These are phyloP conservation scores for Coprinopsis sp. DNA, from an alignment of 768 basidiomycete genomes.

Conservation along the genomic window DNA sequence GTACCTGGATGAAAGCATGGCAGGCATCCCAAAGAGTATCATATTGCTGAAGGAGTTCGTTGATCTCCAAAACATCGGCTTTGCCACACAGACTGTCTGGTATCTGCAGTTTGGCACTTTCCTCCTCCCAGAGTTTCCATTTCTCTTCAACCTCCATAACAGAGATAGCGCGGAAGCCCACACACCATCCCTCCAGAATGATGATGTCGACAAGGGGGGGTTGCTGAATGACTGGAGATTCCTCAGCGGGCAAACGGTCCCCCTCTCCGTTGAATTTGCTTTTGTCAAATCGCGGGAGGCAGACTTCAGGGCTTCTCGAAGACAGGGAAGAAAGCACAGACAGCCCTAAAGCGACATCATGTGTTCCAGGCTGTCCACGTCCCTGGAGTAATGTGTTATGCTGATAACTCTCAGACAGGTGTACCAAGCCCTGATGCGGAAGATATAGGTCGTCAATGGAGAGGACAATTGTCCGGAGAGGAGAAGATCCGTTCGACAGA, in stretches of 20 bases:
- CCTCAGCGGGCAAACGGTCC: slow-evolving; percentile 57
- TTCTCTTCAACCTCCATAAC: slow-evolving; percentile 44
- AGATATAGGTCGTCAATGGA: slow-evolving; percentile 89
- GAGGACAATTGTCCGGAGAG: slow-evolving; percentile 55
- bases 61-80: slow-evolving; percentile 57
- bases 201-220: slow-evolving; percentile 61
- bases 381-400: slow-evolving; percentile 68
- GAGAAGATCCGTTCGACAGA: slow-evolving; percentile 41
- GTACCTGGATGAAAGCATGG: slow-evolving; percentile 76
- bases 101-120: slow-evolving; percentile 33
- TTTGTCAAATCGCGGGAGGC: slow-evolving; percentile 86
- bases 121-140: slow-evolving; percentile 46
- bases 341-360: slow-evolving; percentile 69
- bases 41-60: slow-evolving; percentile 58
- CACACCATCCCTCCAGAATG: slow-evolving; percentile 94
- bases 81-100: slow-evolving; percentile 35
- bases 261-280: slow-evolving; percentile 76
- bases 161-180: slow-evolving; percentile 73
- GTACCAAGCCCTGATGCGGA: slow-evolving; percentile 54
- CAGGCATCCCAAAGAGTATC: slow-evolving; percentile 65
- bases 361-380: slow-evolving; percentile 91
- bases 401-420: slow-evolving; percentile 51
- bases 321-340: slow-evolving; percentile 48
- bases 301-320: slow-evolving; percentile 38
- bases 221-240: slow-evolving; percentile 38